Evolutionary conservation across 306 rosid genomes (phyloP).

Genomic region (Erythrophleum fordii): DNA sequence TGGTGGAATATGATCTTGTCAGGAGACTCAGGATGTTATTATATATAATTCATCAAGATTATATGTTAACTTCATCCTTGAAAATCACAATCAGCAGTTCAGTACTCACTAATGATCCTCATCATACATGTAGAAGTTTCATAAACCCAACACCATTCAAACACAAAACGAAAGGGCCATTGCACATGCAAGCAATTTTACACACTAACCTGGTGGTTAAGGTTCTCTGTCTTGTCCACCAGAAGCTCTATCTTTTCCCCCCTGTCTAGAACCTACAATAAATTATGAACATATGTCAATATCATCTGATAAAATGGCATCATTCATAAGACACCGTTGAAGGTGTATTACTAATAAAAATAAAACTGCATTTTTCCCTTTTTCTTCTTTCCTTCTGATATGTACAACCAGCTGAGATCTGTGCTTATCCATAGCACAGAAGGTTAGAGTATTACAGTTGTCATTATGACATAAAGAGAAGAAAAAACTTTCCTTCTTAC

Average conservation of each 20-base stretch:
- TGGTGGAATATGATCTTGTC: background rate
- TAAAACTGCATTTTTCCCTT: background rate
- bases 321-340: background rate
- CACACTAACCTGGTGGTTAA: constrained; percentile 80
- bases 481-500: background rate
- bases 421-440: background rate
- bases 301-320: constrained; percentile 17
- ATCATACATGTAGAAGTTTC: constrained; percentile 6
- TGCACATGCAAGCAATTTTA: background rate
- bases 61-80: background rate
- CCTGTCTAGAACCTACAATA: constrained; percentile 84
- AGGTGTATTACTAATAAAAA: background rate
- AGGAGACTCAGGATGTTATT: background rate
- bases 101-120: constrained; percentile 1
- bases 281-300: constrained; percentile 44
- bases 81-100: background rate
- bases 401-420: background rate
- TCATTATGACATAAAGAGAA: background rate
- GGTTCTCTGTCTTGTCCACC: constrained; percentile 97
- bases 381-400: background rate
- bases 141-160: constrained; percentile 37
- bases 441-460: background rate
- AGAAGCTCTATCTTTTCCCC: constrained; percentile 99
- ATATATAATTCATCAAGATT: background rate
- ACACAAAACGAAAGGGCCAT: background rate